Base-by-base conservation (phyloP, 2,329 filamentous ascomycete genomes). In the Madurella fahalii region DNA sequence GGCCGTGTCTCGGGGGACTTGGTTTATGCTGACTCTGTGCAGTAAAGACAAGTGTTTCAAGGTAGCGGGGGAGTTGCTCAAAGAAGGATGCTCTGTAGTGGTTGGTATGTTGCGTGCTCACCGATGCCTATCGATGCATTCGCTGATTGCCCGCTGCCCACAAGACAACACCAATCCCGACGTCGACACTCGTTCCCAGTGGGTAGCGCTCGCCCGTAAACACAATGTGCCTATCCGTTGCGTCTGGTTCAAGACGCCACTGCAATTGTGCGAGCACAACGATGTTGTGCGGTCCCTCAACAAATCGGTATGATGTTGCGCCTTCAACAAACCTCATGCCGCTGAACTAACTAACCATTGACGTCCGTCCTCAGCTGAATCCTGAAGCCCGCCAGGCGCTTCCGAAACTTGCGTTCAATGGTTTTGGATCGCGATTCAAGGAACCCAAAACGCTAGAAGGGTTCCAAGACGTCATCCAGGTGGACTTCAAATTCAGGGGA, bases 151-250 rank as follows among this genome's bases (percentile, higher is more conserved):
- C 16, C 25, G 3, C 25, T 40, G 2, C 15, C 30, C 13, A 4
- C 47, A 37, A 94, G 94, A 99, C 71, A 97, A 96, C 69, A 97
- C 94, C n/a, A 99, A 99, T 68, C 83, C 92, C 31, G 88, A 95
- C 71, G 69, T 77, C 11, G 86, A 89, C 50, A 90, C 86, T 20
- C 81, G 94, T 60, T 79, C 80, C n/a, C 74, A 88, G 57, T 97
- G 93, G 93, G 72, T 90, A 32, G 75, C 82, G 25, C 72, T 97
- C 31, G 91, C 91, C 16, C 80, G 78, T 60, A 86, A 86, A 64
- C 74, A 83, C 64, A 75, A 81, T 4, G 77, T 95, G 2, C 86
- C 89, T 2, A 87, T 96, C 63, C 87, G 93, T 45, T 95, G 93
- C 66, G 77, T 97, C 9, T 87, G 88, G 71, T 94, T 99, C 74